Conservation (phyloP, 2,329 filamentous ascomycete genomes). For the Tolypocladium cylindrosporum region DNA sequence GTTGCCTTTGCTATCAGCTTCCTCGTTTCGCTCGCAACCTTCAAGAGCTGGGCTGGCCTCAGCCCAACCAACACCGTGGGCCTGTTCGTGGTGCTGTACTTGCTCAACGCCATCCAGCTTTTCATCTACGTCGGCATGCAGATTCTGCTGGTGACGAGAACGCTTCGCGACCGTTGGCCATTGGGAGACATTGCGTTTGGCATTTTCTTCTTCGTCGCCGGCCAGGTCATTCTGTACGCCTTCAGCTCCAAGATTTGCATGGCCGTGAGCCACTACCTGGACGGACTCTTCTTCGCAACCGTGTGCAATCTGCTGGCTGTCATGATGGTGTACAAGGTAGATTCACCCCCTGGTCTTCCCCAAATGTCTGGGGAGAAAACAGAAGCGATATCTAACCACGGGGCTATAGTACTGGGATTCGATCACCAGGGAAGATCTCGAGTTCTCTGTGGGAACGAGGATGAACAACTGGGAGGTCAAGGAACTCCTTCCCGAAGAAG, state of each 20-base stretch:
- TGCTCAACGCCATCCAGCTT: conserved; percentile 81
- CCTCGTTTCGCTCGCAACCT: conserved; percentile 80
- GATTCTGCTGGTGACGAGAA: conserved; percentile 77
- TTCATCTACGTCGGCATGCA: conserved; percentile 82
- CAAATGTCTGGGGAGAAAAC: conserved; percentile 7
- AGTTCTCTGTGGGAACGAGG: conserved; percentile 92
- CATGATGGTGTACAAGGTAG: conserved; percentile 99
- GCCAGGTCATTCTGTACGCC: conserved; percentile 87
- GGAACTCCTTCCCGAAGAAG: conserved; percentile 74
- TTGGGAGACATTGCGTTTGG: conserved; percentile 86
- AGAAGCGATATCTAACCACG: conserved; percentile 4
- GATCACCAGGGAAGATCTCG: conserved; percentile 94
- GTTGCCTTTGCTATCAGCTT: conserved; percentile 81
- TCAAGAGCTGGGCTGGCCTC: conserved; percentile 83
- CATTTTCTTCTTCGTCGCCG: conserved; percentile 80
- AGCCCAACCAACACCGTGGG: conserved; percentile 78
- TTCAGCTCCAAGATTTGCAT: conserved; percentile 81
- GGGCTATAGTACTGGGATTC: conserved; percentile 85
- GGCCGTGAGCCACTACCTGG: conserved; percentile 79
- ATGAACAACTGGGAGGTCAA: conserved; percentile 99
- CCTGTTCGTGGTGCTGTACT: conserved; percentile 83
- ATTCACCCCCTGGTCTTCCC: not conserved
- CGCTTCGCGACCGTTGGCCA: conserved; percentile 91
- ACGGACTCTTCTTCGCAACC: conserved; percentile 89
- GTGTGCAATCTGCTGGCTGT: conserved; percentile 88